Evolutionary conservation across 2,329 filamentous ascomycete species (phyloP), one percentile per base, ranked within the genome.

Genomic region (Calonectria henricotiae): DNA sequence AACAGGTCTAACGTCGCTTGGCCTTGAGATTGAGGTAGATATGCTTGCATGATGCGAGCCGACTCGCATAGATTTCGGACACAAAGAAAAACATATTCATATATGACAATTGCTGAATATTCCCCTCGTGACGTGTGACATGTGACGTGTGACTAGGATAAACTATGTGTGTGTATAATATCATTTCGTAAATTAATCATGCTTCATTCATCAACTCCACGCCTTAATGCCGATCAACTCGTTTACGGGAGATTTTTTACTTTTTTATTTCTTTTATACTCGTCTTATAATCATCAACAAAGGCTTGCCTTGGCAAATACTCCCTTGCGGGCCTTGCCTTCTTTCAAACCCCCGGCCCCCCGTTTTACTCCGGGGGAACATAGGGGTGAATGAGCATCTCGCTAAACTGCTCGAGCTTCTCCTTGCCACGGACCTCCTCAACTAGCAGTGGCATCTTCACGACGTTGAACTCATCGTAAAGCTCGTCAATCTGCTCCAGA

Each of bases 371-470:
- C 1, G 93, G 93, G 43, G 93, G 92, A 61, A 93, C 87, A 79
- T 92, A 96, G 0, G 93, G 94, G 74, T 89, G 89, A 73, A 95
- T 88, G 71, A 96, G 86, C 93, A 96, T 94, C 79, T 95, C 91
- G 80, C 93, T 95, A 82, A 96, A 98, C 83, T 90, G 94, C 84
- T 97, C 95, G 76, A 99, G 85, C 83, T 91, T 96, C 80, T 98
- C 96, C 87, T 97, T 98, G 51, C 96, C 96, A 78, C 96, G 88
- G 11, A 99, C 95, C 85, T 99, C 96, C 82, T 99, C 96, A 1
- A 97, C 94, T 70, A 99, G 85, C 79, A 99, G 84, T 43, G 96
- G 96, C 95, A 99, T 98, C 88, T 96, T 96, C 76, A 99, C 96
- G 44, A 99, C 95, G 81, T 99, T 98, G 86, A 99, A 99, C 71